phyloP scores from a whole-genome alignment of 1,284 basidiomycete genomes.

The Ceratobasidium sp. region DNA sequence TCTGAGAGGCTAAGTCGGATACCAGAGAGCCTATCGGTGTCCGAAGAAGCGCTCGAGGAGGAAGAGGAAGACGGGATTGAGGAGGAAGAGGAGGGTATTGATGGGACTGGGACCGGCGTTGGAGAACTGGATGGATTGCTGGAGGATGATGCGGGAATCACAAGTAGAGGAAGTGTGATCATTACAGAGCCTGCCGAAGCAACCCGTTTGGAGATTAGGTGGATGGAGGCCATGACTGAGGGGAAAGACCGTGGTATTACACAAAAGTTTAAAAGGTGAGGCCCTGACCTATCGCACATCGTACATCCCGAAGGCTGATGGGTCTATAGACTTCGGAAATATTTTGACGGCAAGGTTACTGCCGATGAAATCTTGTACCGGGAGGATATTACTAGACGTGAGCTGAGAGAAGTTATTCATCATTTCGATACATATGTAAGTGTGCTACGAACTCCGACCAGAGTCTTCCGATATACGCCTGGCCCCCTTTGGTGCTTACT shows the following conservation, averaged over 20 bases:
- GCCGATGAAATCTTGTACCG: conserved; percentile 80
- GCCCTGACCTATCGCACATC: conserved; percentile 33
- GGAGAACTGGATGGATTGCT: conserved; percentile 46
- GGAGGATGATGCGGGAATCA: conserved; percentile 53
- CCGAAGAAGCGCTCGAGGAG: conserved; percentile 44
- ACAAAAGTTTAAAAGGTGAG: conserved; percentile 71
- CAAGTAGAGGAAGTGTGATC: conserved; percentile 59
- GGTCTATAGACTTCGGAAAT: conserved; percentile 47
- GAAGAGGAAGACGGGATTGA: conserved; percentile 37
- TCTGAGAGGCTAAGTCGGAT: conserved; percentile 16
- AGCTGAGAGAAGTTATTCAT: conserved; percentile 76
- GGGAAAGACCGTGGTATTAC: conserved; percentile 70
- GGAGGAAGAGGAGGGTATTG: conserved; percentile 42
- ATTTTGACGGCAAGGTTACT: conserved; percentile 80
- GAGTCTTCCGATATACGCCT: not conserved
- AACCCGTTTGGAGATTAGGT: conserved; percentile 73
- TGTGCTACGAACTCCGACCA: conserved; percentile 13
- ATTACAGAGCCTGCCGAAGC: conserved; percentile 85
- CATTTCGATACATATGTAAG: conserved; percentile 80
- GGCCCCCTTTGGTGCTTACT: no score
- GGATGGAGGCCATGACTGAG: conserved; percentile 83
- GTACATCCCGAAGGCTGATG: not conserved
- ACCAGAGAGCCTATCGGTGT: conserved; percentile 6
- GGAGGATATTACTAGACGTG: conserved; percentile 75
- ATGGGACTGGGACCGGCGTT: conserved; percentile 47